Evolutionary conservation across 371 early-diverging fungal genomes (phyloP).

Genomic region (Lichtheimia ornata): DNA sequence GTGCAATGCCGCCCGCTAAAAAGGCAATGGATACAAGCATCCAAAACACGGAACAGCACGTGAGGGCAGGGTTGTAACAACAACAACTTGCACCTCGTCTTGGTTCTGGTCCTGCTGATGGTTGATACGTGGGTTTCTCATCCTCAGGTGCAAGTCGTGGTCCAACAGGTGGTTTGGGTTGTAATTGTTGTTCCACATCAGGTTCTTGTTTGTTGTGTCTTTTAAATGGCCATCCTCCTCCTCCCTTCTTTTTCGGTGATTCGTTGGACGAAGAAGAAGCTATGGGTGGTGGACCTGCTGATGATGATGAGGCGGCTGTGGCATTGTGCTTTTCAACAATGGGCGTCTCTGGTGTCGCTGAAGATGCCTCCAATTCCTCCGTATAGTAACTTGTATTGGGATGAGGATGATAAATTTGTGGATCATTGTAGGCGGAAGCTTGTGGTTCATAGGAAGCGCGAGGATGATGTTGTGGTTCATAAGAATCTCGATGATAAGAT

Average conservation of each 20-base stretch:
- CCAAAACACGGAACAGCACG: slow-evolving; percentile 31
- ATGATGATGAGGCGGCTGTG: background rate
- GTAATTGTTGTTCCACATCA: background rate
- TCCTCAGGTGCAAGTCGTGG: slow-evolving; percentile 16
- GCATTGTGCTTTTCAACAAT: slow-evolving; percentile 12
- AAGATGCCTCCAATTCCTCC: slow-evolving; percentile 16
- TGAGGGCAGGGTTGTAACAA: slow-evolving; percentile 24
- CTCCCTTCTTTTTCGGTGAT: slow-evolving; percentile 1
- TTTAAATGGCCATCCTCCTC: slow-evolving; percentile 7
- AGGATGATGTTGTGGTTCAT: background rate
- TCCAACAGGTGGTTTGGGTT: slow-evolving; percentile 1
- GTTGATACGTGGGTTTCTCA: slow-evolving; percentile 18
- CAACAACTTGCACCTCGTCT: slow-evolving; percentile 12
- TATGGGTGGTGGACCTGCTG: background rate
- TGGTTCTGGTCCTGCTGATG: slow-evolving; percentile 8
- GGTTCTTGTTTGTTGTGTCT: slow-evolving; percentile 8
- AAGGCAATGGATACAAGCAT: slow-evolving; percentile 24
- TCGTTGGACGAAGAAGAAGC: background rate
- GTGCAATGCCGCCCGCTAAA: slow-evolving; percentile 25
- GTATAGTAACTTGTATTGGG: slow-evolving; percentile 14
- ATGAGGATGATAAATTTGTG: slow-evolving; percentile 6
- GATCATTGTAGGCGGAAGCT: background rate
- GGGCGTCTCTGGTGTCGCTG: slow-evolving; percentile 16
- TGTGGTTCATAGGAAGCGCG: background rate
- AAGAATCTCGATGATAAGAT: too few relatives aligned